Conservation (phyloP, 202 grass and related monocot species). For the Hordeum pubiflorum region DNA sequence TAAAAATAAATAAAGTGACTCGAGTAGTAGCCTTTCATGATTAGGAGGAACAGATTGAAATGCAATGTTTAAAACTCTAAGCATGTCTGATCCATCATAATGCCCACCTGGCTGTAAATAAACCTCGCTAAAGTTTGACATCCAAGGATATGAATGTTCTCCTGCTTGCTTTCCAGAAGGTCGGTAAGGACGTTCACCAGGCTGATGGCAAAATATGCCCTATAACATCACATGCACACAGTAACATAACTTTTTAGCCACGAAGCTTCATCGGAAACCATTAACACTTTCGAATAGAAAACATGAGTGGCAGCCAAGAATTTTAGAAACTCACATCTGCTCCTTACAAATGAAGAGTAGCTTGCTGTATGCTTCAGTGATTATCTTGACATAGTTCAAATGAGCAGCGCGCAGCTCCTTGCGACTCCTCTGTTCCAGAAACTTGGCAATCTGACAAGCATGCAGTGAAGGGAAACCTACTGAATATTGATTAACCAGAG, state of each 20-base stretch:
- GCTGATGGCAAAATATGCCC: constrained; percentile 95
- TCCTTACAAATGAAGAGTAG: constrained; percentile 89
- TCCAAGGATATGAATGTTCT: constrained; percentile 75
- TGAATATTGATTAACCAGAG: constrained; percentile 6
- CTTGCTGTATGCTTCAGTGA: constrained; percentile 89
- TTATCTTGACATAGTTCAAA: constrained; percentile 83
- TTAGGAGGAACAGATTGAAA: background rate
- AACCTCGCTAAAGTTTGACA: constrained; percentile 91
- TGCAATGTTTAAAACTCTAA: background rate
- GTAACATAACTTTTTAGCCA: constrained; percentile 13
- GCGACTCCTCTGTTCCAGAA: constrained; percentile 81
- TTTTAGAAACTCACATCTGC: constrained; percentile 67
- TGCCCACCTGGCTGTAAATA: constrained; percentile 74
- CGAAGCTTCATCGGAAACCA: background rate
- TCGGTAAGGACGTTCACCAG: constrained; percentile 80
- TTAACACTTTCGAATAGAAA: background rate
- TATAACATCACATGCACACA: constrained; percentile 33
- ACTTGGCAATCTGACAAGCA: constrained; percentile 72
- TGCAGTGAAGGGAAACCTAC: constrained; percentile 2
- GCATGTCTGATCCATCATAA: background rate
- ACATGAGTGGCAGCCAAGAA: background rate
- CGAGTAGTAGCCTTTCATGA: background rate
- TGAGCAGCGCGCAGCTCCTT: constrained; percentile 74
- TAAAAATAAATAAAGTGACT: constrained; percentile 11
- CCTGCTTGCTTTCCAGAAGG: constrained; percentile 90